Evolutionary conservation across 352 stramenopile genomes (phyloP).

Genomic region (Phytopythium delawarense): DNA sequence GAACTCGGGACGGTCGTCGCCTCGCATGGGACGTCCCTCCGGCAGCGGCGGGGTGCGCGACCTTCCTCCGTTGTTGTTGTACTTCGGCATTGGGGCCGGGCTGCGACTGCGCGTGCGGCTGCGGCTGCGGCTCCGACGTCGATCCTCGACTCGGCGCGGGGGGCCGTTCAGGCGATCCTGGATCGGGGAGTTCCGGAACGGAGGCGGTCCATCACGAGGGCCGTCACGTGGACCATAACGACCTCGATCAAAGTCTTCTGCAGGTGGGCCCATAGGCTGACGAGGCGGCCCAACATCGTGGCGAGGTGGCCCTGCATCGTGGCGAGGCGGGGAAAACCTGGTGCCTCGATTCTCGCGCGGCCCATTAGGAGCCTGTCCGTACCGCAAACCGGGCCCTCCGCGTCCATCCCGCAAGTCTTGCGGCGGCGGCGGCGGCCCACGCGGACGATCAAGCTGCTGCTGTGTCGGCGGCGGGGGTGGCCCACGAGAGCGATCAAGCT

Average conservation of each 20-base stretch:
- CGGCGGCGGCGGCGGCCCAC: constrained; percentile 4
- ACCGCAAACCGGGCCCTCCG: constrained; percentile 12
- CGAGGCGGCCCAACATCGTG: not conserved
- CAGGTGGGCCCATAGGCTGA: not conserved
- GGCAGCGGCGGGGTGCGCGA: constrained; percentile 14
- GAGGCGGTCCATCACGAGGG: constrained; percentile 16
- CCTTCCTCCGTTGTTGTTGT: constrained; percentile 6
- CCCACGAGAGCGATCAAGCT: no score
- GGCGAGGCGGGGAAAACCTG: constrained; percentile 16
- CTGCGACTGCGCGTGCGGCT: constrained; percentile 22
- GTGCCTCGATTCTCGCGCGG: constrained; percentile 3
- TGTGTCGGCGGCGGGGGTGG: no score
- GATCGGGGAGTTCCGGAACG: not conserved
- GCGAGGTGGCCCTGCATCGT: constrained; percentile 2
- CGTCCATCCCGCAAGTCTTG: constrained; percentile 16
- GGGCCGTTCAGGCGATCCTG: constrained; percentile 14
- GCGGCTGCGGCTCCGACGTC: constrained; percentile 20
- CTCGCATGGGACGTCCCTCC: constrained; percentile 21
- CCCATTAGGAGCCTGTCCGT: constrained; percentile 11
- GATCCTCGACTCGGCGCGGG: constrained; percentile 12
- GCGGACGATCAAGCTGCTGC: constrained; percentile 12
- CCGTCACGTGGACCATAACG: constrained; percentile 5
- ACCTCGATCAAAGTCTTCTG: constrained; percentile 11
- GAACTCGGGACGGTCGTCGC: constrained; percentile 17
- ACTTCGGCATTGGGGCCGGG: constrained; percentile 11